Base-by-base conservation (phyloP, 768 basidiomycete species). In the Amanita brunnescens region DNA sequence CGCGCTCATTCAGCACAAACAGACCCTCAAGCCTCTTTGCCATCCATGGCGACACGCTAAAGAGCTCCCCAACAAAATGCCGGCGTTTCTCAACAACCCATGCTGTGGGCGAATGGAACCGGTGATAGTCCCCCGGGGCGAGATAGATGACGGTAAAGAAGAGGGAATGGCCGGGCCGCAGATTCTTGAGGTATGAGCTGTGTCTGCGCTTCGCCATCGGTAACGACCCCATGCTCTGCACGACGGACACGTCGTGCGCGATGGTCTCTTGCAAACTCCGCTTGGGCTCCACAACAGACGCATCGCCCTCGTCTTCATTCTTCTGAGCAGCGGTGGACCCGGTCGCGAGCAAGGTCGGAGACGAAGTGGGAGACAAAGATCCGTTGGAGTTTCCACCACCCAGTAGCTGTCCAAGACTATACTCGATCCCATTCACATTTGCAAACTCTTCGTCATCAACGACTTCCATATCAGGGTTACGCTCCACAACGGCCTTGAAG, bases 1-100 rank as follows among this genome's bases (percentile, higher is more conserved):
- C 95, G 20, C 96, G 84, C 70, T 99, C 96, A 63, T 99, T 98
- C n/a, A 99, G 76, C 7, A 99, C 93, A 57, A 99, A 99, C 14
- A 98, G 69, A 63, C 96, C 91, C 62, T 88, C 81, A 7, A 96
- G 73, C 8, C 93, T 83, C 63, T 88, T 88, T 8, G 89, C 94
- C 75, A 98, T 90, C 70, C 85, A 98, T 0, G 96, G 96, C 3
- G 91, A 92, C 20, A 99, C 96, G 8, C 88, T 91, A 70, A 96
- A 98, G 5, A 99, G 73, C 63, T 98, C 95, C 78, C 93, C 95
- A 26, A 92, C 83, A 60, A 99, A 98, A 65, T 99, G 96, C 35
- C 96, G 70, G 54, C 96, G 71, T 62, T 88, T 87, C 73, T 99
- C 94, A 14, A 97, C 95, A 5, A 99, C 93, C 96, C 96, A 98